Conservation (phyloP, 768 basidiomycete species). For the Lentinula guzmanii region DNA sequence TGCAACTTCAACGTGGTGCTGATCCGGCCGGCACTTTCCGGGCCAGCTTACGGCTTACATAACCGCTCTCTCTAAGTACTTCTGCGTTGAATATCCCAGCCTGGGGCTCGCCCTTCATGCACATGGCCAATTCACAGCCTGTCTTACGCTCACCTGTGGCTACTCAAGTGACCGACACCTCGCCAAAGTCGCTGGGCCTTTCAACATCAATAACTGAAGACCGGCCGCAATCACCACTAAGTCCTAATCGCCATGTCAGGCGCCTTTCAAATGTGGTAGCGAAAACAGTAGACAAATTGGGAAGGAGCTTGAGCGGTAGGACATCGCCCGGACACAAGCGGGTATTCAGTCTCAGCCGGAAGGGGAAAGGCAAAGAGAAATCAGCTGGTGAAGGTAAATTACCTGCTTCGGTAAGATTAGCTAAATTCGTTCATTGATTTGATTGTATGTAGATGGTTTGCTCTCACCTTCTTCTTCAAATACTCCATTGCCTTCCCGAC, state of each 20-base stretch:
- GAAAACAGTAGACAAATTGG: not conserved
- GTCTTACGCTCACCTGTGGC: conserved; percentile 8
- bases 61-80: no score
- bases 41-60: no score
- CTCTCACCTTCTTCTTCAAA: conserved; percentile 15
- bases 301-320: not conserved
- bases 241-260: conserved; percentile 39
- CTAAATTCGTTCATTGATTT: not conserved
- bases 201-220: conserved; percentile 6
- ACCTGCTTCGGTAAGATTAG: conserved; percentile 16
- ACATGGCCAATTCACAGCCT: conserved; percentile 10
- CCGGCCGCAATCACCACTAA: conserved; percentile 13
- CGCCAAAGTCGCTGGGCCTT: conserved; percentile 22
- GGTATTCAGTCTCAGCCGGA: conserved; percentile 50
- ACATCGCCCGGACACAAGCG: conserved; percentile 34
- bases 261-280: conserved; percentile 32
- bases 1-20: not conserved
- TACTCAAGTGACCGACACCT: conserved; percentile 23
- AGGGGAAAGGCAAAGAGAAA: conserved; percentile 43
- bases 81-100: no score
- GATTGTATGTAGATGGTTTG: conserved; percentile 2
- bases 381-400: conserved; percentile 21
- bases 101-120: conserved; percentile 14
- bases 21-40: conserved; percentile 12
- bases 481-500: conserved; percentile 18